Conservation (phyloP, 106 monocot genomes). For the Dioscorea alata region DNA sequence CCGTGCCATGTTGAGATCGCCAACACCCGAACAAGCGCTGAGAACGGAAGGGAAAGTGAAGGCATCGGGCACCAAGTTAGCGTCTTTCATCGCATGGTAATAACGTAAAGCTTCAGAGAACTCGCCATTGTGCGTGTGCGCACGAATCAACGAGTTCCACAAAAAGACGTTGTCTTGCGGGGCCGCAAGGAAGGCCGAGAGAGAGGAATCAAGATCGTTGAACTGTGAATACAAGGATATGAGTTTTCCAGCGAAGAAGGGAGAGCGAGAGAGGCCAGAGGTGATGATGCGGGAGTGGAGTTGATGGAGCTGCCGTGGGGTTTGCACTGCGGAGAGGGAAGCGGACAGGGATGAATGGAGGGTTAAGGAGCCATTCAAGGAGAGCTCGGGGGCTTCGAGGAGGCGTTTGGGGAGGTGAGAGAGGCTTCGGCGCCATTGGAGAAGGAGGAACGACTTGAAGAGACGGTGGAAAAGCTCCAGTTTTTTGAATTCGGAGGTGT, state of each 20-base stretch:
- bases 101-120: slow-evolving; percentile 14
- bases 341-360: neutral
- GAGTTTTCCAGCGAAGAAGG: slow-evolving; percentile 13
- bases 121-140: slow-evolving; percentile 6
- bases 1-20: neutral
- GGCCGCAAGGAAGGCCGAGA: slow-evolving; percentile 2
- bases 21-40: slow-evolving; percentile 17
- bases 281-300: neutral
- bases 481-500: neutral
- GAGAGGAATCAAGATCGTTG: neutral
- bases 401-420: too few species aligned
- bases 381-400: too few species aligned
- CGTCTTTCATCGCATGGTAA: neutral
- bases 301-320: neutral
- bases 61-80: slow-evolving; percentile 9
- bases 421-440: too few species aligned
- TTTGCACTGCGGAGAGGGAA: neutral
- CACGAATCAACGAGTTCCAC: slow-evolving; percentile 18
- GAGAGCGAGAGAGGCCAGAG: neutral
- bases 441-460: too few species aligned
- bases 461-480: neutral
- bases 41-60: slow-evolving; percentile 30
- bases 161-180: slow-evolving; percentile 6
- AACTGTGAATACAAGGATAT: slow-evolving; percentile 8
- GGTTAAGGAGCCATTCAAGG: too few species aligned